These are phyloP conservation scores for Tolypocladium guangdongense DNA, from an alignment of 2,329 filamentous ascomycete species.

Conservation along the genomic window DNA sequence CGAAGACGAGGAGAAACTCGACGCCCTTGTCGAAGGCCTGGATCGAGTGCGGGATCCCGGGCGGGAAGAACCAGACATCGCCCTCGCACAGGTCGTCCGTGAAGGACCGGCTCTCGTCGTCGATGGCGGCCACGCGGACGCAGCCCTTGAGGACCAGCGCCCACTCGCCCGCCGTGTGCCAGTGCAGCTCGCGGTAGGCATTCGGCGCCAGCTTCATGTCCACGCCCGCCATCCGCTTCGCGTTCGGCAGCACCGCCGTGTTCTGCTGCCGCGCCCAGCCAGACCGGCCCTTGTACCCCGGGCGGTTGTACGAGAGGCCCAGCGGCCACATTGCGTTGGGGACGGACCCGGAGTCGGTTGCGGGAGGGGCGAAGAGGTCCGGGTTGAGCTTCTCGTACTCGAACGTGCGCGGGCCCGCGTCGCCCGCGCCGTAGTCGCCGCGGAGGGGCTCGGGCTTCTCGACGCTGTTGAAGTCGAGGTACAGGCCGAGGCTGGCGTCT, in stretches of 20 bases:
- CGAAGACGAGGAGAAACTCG: constrained; percentile 51
- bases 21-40: constrained; percentile 43
- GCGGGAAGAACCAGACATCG: constrained; percentile 31
- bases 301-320: constrained; percentile 36
- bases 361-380: constrained; percentile 41
- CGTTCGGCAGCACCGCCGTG: constrained; percentile 33
- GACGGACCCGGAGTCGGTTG: constrained; percentile 37
- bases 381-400: constrained; percentile 42
- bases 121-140: constrained; percentile 38
- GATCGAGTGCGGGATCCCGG: constrained; percentile 38
- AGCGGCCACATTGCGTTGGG: constrained; percentile 42
- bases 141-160: constrained; percentile 41
- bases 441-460: constrained; percentile 45
- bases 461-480: constrained; percentile 41
- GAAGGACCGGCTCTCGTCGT: constrained; percentile 37
- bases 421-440: constrained; percentile 35
- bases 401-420: constrained; percentile 39
- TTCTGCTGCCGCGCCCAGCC: constrained; percentile 48
- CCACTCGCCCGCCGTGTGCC: constrained; percentile 45
- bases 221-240: constrained; percentile 44
- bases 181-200: constrained; percentile 53
- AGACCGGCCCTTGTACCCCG: constrained; percentile 28
- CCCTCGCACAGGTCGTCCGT: constrained; percentile 30
- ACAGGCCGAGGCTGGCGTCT: constrained; percentile 36
- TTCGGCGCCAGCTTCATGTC: constrained; percentile 47